Conservation (phyloP, 1,284 basidiomycete genomes). For the Naganishia albida region DNA sequence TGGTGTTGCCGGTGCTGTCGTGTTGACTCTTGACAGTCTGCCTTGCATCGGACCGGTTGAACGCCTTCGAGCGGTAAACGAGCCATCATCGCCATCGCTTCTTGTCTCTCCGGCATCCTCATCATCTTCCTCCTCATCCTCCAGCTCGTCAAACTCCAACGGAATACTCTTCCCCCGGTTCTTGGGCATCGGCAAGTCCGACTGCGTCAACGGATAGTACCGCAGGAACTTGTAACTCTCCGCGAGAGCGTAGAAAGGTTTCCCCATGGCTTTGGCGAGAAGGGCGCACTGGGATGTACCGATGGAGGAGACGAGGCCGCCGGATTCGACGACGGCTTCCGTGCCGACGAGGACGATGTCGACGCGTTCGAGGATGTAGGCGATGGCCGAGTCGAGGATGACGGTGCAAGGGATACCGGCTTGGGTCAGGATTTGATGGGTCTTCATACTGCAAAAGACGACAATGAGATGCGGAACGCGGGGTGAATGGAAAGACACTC, state of each 20-base stretch:
- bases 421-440: slow-evolving; percentile 77
- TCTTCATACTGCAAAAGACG: slow-evolving; percentile 69
- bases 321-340: slow-evolving; percentile 95
- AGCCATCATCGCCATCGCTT: slow-evolving; percentile 1
- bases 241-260: slow-evolving; percentile 94
- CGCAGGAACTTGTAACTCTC: slow-evolving; percentile 99
- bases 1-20: slow-evolving; percentile 34
- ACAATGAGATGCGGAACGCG: background rate
- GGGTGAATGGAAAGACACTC: slow-evolving; percentile 42
- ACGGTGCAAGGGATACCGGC: slow-evolving; percentile 92
- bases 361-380: slow-evolving; percentile 93
- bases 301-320: slow-evolving; percentile 62
- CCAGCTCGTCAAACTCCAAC: slow-evolving; percentile 33
- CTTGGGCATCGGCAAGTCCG: slow-evolving; percentile 73
- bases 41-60: background rate
- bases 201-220: slow-evolving; percentile 92
- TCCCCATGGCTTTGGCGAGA: slow-evolving; percentile 89
- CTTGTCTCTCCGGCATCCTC: slow-evolving; percentile 15
- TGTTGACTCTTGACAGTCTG: slow-evolving; percentile 25
- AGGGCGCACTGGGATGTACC: slow-evolving; percentile 96
- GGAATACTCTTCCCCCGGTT: slow-evolving; percentile 30
- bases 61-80: background rate
- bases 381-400: slow-evolving; percentile 92
- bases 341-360: slow-evolving; percentile 95
- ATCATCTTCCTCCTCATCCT: slow-evolving; percentile 32